Percentiles rank a stretch among this genome's conserved stretches.
Evolutionary conservation across 345 rosid species (phyloP).

Genomic region (Citrus hindsii): DNA sequence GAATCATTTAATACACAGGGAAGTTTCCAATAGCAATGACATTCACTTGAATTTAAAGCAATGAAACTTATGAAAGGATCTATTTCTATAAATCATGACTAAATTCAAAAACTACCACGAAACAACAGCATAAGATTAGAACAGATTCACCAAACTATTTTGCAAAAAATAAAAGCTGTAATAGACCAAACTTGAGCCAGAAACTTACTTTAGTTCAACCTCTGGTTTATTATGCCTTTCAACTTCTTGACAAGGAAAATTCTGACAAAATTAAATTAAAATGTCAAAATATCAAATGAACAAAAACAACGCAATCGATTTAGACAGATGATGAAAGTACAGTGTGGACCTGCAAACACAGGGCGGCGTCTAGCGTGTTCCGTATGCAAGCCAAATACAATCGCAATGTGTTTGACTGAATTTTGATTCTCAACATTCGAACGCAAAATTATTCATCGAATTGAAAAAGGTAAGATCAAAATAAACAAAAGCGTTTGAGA

Average conservation of each 20-base stretch:
- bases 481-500: neutral
- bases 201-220: constrained; percentile 92
- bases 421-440: neutral
- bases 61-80: neutral
- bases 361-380: constrained; percentile 89
- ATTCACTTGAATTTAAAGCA: neutral
- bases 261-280: constrained; percentile 33
- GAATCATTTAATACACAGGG: neutral
- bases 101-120: neutral
- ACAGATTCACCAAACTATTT: neutral
- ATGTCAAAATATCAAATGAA: constrained; percentile 14
- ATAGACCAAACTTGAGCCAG: neutral
- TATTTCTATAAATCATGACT: neutral
- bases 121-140: neutral
- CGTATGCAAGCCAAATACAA: constrained; percentile 80
- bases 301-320: neutral
- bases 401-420: constrained; percentile 68
- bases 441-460: neutral
- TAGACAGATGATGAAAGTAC: neutral
- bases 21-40: neutral
- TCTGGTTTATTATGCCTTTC: constrained; percentile 99
- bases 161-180: neutral
- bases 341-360: constrained; percentile 79
- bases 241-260: constrained; percentile 99
- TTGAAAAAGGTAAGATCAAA: neutral